Evolutionary conservation across 257 asterid species (phyloP).

Genomic region (Solanum clarkiae): DNA sequence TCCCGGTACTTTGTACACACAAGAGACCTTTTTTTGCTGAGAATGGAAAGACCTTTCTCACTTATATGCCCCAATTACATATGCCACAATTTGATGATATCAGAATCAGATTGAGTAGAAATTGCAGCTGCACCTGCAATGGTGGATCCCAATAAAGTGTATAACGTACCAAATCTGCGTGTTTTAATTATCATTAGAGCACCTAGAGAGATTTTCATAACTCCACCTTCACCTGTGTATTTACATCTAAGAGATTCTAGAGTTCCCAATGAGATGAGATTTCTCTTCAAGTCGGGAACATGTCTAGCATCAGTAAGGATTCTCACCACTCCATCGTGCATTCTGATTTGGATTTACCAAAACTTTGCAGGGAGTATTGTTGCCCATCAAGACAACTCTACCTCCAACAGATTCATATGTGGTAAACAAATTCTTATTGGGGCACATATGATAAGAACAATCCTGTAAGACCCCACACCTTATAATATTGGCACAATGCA

Average conservation of each 20-base stretch:
- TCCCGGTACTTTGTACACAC: background rate
- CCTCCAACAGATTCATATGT: background rate
- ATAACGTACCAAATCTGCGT: background rate
- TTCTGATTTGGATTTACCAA: background rate
- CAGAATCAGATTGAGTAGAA: background rate
- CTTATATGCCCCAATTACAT: background rate
- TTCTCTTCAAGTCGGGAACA: background rate
- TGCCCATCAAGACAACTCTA: background rate
- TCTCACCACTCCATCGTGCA: background rate
- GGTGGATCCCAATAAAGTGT: background rate
- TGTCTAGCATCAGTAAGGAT: background rate
- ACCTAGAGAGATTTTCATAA: background rate
- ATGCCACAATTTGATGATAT: background rate
- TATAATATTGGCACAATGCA: too few relatives aligned
- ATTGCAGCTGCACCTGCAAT: too few relatives aligned
- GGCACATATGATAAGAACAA: background rate
- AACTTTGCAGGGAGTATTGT: background rate
- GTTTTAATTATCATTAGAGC: background rate
- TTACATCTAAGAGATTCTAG: background rate
- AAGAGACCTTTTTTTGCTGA: too few relatives aligned
- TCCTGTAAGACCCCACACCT: too few relatives aligned
- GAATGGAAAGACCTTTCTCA: background rate
- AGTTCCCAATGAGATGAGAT: background rate
- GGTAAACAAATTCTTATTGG: background rate
- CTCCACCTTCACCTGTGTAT: background rate